These are phyloP conservation scores for Aspergillus panamensis DNA, from an alignment of 495 filamentous ascomycete species.

Conservation along the genomic window DNA sequence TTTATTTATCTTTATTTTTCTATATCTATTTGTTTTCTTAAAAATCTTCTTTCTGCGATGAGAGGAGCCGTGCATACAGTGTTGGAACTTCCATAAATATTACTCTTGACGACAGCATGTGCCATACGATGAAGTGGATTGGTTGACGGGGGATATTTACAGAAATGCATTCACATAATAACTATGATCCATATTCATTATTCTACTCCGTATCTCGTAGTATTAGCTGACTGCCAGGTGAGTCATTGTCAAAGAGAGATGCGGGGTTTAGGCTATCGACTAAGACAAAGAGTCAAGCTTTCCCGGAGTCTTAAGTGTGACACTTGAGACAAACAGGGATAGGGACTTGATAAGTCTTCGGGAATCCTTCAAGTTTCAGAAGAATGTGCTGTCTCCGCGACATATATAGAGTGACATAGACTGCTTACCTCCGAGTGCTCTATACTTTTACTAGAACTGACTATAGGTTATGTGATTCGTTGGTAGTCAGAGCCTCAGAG, in stretches of 20 bases:
- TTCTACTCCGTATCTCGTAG: background rate
- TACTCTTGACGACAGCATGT: conserved; percentile 9
- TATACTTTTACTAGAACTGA: no score
- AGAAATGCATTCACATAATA: conserved; percentile 3
- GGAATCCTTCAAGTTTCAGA: no score
- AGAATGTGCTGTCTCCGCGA: no score
- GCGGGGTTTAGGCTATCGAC: background rate
- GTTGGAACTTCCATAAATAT: conserved; percentile 9
- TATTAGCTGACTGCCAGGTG: background rate
- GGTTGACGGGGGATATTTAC: background rate
- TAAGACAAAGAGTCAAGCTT: background rate
- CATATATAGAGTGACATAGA: no score
- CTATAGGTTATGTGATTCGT: no score
- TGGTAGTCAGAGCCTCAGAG: no score
- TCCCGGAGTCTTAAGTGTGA: background rate
- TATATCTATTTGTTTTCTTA: conserved; percentile 1
- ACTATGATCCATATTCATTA: background rate
- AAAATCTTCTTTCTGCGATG: conserved; percentile 2
- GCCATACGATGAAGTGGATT: background rate
- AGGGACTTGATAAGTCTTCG: no score
- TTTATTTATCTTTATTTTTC: conserved; percentile 7
- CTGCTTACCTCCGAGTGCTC: no score
- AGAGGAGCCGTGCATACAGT: conserved; percentile 8
- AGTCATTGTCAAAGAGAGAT: background rate
- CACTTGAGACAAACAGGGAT: no score